A percentile compares a stretch with the other conserved stretches of the same genome.
Evolutionary conservation across 305 asterid genomes (phyloP).

Genomic region (Withania somnifera): DNA sequence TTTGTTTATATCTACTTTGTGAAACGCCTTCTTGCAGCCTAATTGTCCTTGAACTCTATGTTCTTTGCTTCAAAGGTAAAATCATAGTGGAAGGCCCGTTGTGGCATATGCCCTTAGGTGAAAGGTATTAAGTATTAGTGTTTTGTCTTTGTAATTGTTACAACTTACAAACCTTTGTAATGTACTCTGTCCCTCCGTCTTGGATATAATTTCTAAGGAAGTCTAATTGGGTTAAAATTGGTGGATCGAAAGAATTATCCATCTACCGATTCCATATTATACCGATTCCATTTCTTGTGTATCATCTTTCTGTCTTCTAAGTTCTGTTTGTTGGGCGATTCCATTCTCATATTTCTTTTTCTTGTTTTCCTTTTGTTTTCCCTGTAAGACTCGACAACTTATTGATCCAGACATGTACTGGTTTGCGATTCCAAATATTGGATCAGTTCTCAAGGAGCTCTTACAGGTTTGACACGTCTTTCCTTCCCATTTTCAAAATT

Average conservation of each 20-base stretch:
- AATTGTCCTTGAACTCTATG: not conserved
- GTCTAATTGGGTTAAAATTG: not conserved
- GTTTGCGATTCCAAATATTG: slow-evolving; percentile 95
- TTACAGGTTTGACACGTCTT: slow-evolving; percentile 47
- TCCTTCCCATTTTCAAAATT: not conserved
- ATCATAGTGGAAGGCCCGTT: not conserved
- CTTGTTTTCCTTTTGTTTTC: not conserved
- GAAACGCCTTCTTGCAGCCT: not conserved
- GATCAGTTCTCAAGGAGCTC: slow-evolving; percentile 90
- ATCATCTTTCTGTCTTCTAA: not conserved
- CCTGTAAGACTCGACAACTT: slow-evolving; percentile 67
- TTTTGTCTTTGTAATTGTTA: not conserved
- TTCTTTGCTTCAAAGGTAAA: not conserved
- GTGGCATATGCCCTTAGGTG: not conserved
- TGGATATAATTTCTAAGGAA: not conserved
- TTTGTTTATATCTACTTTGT: not conserved
- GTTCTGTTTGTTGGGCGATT: not conserved
- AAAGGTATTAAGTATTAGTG: not conserved
- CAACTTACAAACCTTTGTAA: not conserved
- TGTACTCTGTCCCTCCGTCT: not conserved
- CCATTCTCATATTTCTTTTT: slow-evolving; percentile 16
- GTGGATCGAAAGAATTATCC: not conserved
- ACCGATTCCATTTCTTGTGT: not conserved
- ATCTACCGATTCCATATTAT: not conserved
- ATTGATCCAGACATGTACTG: slow-evolving; percentile 89